Conservation (phyloP, 2,329 filamentous ascomycete genomes). For the Stemphylium vesicarium region DNA sequence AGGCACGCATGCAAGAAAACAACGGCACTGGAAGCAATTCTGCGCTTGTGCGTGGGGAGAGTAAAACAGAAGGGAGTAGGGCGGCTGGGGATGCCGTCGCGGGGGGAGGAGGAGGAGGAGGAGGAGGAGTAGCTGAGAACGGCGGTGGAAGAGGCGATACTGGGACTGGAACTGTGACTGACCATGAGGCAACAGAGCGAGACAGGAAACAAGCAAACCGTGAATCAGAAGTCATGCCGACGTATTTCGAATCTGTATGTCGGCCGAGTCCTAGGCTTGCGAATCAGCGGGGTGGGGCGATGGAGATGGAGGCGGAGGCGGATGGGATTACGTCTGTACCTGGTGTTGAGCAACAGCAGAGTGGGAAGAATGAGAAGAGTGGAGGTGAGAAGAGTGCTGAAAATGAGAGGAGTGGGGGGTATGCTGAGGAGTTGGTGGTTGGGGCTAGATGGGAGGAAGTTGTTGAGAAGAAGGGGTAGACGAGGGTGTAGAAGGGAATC, state of each 20-base stretch:
- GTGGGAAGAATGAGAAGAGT: not conserved
- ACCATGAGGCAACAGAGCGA: too few species aligned
- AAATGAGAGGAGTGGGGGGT: not conserved
- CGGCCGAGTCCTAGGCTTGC: not conserved
- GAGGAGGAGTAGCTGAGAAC: not conserved
- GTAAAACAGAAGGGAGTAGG: too few species aligned
- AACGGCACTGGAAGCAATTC: too few species aligned
- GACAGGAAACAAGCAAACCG: not conserved
- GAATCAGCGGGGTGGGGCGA: not conserved
- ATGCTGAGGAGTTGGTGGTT: not conserved
- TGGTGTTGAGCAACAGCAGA: not conserved
- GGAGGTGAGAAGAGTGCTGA: too few species aligned
- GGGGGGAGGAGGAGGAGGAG: not conserved
- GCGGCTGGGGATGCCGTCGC: too few species aligned
- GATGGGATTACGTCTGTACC: too few species aligned
- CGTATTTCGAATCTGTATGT: constrained; percentile 9
- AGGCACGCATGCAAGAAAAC: not conserved
- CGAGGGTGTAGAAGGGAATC: not conserved
- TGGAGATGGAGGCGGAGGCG: not conserved
- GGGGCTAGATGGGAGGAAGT: constrained; percentile 9
- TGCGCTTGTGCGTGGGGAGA: too few species aligned
- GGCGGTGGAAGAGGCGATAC: not conserved
- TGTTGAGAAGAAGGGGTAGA: not conserved
- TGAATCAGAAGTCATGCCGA: not conserved
- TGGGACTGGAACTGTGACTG: not conserved